These are phyloP conservation scores for Apiospora malaysiana DNA, from an alignment of 2,329 filamentous ascomycete species.

Conservation along the genomic window DNA sequence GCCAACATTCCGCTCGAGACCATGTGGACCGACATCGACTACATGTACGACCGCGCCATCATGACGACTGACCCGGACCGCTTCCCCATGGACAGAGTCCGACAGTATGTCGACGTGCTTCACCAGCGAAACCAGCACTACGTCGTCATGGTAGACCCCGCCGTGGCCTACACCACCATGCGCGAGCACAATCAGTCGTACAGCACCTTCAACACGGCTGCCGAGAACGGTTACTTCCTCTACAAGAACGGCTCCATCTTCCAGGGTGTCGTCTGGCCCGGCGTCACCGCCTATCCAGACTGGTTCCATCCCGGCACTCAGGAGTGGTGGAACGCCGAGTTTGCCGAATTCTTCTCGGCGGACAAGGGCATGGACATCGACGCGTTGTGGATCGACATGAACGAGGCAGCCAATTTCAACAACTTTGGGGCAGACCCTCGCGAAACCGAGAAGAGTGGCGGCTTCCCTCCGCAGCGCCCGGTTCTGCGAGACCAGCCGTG, in stretches of 20 bases:
- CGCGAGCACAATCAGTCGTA: conserved; percentile 45
- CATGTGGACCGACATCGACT: conserved; percentile 72
- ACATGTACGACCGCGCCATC: conserved; percentile 59
- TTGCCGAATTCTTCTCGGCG: conserved; percentile 67
- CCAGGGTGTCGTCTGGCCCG: conserved; percentile 78
- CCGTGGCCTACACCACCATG: conserved; percentile 49
- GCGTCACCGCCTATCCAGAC: conserved; percentile 74
- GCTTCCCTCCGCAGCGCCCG: conserved; percentile 66
- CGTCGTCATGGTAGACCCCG: conserved; percentile 80
- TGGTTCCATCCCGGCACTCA: conserved; percentile 74
- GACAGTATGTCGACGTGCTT: conserved; percentile 69
- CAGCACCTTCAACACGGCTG: conserved; percentile 46
- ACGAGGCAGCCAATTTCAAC: conserved; percentile 54
- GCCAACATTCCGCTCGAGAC: conserved; percentile 72
- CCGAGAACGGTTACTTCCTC: conserved; percentile 52
- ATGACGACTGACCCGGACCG: conserved; percentile 63
- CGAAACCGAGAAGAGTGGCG: conserved; percentile 27
- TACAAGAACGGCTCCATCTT: conserved; percentile 62
- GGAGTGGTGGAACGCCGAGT: conserved; percentile 73
- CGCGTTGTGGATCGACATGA: conserved; percentile 79
- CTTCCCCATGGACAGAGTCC: conserved; percentile 67
- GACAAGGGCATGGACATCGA: conserved; percentile 75
- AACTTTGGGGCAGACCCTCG: not conserved
- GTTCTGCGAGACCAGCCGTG: conserved; percentile 68
- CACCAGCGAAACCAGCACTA: conserved; percentile 73